Evolutionary conservation across 331 rosid species (phyloP).

Genomic region (Malus hybrid): DNA sequence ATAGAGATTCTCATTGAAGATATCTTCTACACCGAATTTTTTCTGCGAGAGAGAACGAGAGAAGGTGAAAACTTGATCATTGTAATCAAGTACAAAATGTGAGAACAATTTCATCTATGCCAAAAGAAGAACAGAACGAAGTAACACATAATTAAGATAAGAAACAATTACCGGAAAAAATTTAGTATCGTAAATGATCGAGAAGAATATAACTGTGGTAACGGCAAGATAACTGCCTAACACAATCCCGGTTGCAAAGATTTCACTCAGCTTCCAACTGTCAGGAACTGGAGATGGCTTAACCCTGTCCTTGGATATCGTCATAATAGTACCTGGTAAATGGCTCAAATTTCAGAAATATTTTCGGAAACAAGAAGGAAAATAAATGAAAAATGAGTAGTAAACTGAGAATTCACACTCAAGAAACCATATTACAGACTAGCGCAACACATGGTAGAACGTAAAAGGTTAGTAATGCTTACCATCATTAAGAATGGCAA

Average conservation of each 20-base stretch:
- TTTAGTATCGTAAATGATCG: neutral
- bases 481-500: constrained; percentile 71
- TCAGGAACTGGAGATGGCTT: constrained; percentile 42
- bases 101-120: neutral
- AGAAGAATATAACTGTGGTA: constrained; percentile 26
- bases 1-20: neutral
- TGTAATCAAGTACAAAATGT: neutral
- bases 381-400: neutral
- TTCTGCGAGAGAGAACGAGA: neutral
- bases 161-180: constrained; percentile 15
- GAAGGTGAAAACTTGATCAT: neutral
- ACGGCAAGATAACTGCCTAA: constrained; percentile 27
- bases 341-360: neutral
- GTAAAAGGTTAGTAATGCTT: neutral
- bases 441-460: neutral
- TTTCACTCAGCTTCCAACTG: constrained; percentile 35
- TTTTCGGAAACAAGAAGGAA: neutral
- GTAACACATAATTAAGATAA: neutral
- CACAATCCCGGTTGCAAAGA: constrained; percentile 33
- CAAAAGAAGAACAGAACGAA: neutral
- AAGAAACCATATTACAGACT: neutral
- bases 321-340: constrained; percentile 32
- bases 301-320: constrained; percentile 37
- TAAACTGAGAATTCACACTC: neutral
- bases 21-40: neutral